Conservation (phyloP, 495 filamentous ascomycete genomes). For the Penicillium riverlandense region DNA sequence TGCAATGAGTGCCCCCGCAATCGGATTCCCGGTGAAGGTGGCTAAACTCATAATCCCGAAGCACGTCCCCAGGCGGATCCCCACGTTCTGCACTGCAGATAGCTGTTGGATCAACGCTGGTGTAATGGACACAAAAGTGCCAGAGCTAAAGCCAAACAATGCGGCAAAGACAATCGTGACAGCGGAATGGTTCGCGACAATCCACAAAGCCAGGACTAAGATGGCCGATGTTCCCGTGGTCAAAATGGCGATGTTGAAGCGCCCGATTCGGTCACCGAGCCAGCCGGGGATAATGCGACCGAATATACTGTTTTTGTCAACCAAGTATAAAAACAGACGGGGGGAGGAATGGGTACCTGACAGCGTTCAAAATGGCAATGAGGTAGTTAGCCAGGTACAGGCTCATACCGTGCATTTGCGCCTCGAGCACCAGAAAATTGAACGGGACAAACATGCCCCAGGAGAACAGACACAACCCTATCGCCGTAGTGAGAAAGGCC, state of each 20-base stretch:
- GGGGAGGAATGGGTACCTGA: constrained; percentile 32
- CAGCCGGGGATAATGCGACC: constrained; percentile 18
- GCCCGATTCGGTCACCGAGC: constrained; percentile 18
- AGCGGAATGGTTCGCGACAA: constrained; percentile 14
- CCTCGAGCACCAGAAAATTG: constrained; percentile 56
- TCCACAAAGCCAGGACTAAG: constrained; percentile 20
- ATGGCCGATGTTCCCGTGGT: constrained; percentile 18
- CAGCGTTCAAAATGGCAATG: constrained; percentile 61
- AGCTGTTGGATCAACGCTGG: constrained; percentile 20
- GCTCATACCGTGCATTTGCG: constrained; percentile 48
- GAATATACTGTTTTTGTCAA: constrained; percentile 5
- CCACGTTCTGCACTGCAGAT: constrained; percentile 13
- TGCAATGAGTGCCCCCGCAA: constrained; percentile 45
- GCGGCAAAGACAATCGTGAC: constrained; percentile 19
- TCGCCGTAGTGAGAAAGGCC: constrained; percentile 39
- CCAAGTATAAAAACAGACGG: not conserved
- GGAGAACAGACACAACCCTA: constrained; percentile 52
- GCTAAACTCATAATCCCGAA: constrained; percentile 36
- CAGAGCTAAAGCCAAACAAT: constrained; percentile 23
- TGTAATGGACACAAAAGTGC: constrained; percentile 21
- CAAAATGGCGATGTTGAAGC: constrained; percentile 19
- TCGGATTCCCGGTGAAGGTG: constrained; percentile 53
- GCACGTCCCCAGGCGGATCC: constrained; percentile 9
- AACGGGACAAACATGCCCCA: constrained; percentile 64
- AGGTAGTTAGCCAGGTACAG: constrained; percentile 49